These are phyloP conservation scores for Penicillium concentricum DNA, from an alignment of 2,329 filamentous ascomycete genomes.

Conservation along the genomic window DNA sequence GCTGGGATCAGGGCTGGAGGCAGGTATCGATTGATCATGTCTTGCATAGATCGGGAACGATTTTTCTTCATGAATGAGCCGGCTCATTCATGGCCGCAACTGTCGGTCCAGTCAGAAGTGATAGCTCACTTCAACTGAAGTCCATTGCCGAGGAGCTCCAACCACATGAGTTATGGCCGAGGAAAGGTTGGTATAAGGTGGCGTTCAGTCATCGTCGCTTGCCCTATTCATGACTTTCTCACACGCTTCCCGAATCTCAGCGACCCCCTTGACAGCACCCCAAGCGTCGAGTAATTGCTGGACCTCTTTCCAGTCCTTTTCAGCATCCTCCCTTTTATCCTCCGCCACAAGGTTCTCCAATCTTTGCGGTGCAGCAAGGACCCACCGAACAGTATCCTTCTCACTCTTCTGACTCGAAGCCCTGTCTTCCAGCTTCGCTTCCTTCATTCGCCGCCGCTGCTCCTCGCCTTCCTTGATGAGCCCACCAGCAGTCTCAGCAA, in stretches of 20 bases:
- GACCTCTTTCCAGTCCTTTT: slow-evolving; percentile 45
- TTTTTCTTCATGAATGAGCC: neutral
- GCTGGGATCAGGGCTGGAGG: neutral
- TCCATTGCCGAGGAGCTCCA: neutral
- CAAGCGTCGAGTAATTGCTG: slow-evolving; percentile 41
- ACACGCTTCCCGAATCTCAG: slow-evolving; percentile 41
- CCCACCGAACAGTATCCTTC: slow-evolving; percentile 48
- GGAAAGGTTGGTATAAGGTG: neutral
- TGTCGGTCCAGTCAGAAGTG: neutral
- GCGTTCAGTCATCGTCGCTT: slow-evolving; percentile 25
- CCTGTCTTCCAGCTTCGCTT: slow-evolving; percentile 21
- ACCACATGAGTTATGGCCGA: neutral
- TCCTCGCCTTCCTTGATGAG: slow-evolving; percentile 43
- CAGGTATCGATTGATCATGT: neutral
- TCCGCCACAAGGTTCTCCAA: slow-evolving; percentile 40
- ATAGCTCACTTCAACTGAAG: neutral
- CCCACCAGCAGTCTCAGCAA: slow-evolving; percentile 44
- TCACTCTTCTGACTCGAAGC: slow-evolving; percentile 28
- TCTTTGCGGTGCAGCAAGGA: slow-evolving; percentile 41
- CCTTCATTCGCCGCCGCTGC: slow-evolving; percentile 29
- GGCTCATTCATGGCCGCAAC: neutral
- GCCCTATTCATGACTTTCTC: slow-evolving; percentile 37
- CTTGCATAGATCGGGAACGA: neutral
- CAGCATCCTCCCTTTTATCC: slow-evolving; percentile 41
- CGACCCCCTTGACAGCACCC: slow-evolving; percentile 45